Conservation (phyloP, 768 basidiomycete species). For the Boletus rubescentipes region DNA sequence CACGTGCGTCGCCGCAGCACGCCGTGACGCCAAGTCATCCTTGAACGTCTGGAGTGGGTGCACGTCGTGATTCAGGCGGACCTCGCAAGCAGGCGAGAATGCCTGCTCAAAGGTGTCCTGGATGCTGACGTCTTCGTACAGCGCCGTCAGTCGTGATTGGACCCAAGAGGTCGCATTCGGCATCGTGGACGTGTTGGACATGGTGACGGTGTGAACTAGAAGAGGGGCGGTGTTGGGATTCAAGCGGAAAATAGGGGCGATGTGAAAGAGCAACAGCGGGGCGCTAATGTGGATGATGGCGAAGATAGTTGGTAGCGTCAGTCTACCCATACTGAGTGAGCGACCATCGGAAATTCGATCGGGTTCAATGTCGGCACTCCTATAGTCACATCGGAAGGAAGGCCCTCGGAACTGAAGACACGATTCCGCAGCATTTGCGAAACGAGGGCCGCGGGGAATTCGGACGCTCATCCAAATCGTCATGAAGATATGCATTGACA, state of each 20-base stretch:
- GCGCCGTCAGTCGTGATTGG: slow-evolving; percentile 26
- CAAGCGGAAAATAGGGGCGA: neutral
- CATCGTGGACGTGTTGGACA: neutral
- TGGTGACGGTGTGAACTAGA: neutral
- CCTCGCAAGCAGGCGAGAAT: slow-evolving; percentile 36
- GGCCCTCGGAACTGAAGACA: no score
- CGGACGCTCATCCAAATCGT: neutral
- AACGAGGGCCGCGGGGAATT: no score
- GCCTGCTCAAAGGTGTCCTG: slow-evolving; percentile 24
- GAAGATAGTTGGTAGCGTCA: neutral
- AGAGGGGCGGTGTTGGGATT: neutral
- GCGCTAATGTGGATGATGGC: slow-evolving; percentile 2
- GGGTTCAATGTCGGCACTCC: no score
- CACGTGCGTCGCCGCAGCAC: slow-evolving; percentile 15
- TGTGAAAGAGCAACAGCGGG: slow-evolving; percentile 1
- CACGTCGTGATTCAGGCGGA: slow-evolving; percentile 33
- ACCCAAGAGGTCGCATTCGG: slow-evolving; percentile 27
- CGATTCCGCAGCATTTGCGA: no score
- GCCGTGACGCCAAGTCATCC: slow-evolving; percentile 25
- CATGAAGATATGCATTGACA: slow-evolving; percentile 14
- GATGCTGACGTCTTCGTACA: slow-evolving; percentile 25
- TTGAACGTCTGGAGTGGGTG: slow-evolving; percentile 26
- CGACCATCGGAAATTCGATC: no score
- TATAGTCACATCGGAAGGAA: no score
- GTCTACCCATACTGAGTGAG: no score